Evolutionary conservation across 768 basidiomycete genomes (phyloP).

Genomic region (Agaricus blazei): DNA sequence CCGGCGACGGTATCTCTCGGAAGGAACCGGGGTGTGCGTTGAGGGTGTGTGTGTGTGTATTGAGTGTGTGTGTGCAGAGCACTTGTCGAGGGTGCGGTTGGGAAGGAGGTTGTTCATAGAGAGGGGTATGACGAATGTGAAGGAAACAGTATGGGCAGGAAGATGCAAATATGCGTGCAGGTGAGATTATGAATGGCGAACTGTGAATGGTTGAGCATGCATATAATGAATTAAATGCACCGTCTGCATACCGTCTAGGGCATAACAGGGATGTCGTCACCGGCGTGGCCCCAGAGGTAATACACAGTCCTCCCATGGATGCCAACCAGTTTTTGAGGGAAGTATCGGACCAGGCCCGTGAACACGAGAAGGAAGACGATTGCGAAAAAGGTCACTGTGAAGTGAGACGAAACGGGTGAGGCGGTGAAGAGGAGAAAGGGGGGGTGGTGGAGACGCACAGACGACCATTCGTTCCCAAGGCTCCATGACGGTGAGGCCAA

Average conservation of each 20-base stretch:
- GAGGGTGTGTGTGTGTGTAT: no score
- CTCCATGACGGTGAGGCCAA: conserved; percentile 47
- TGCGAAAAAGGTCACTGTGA: conserved; percentile 36
- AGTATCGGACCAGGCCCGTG: conserved; percentile 38
- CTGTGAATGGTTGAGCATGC: no score
- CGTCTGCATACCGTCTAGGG: not conserved
- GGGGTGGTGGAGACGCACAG: conserved; percentile 17
- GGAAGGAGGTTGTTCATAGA: no score
- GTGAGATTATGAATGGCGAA: no score
- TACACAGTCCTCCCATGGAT: conserved; percentile 40
- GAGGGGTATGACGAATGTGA: no score
- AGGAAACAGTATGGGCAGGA: no score
- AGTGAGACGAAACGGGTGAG: not conserved
- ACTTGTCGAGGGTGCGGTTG: no score
- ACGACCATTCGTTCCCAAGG: conserved; percentile 50
- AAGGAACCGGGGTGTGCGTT: no score
- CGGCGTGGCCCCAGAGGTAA: conserved; percentile 46
- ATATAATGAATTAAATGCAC: no score
- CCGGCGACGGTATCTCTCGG: no score
- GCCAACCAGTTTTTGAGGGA: conserved; percentile 38
- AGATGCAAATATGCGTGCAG: no score
- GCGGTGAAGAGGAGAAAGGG: not conserved
- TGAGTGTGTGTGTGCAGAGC: no score
- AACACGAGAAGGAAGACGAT: conserved; percentile 33
- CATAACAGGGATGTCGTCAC: conserved; percentile 19